Percentiles rank a stretch among this genome's conserved stretches.
Evolutionary conservation across 129 eudicot species (phyloP).

Genomic region (Apium graveolens): DNA sequence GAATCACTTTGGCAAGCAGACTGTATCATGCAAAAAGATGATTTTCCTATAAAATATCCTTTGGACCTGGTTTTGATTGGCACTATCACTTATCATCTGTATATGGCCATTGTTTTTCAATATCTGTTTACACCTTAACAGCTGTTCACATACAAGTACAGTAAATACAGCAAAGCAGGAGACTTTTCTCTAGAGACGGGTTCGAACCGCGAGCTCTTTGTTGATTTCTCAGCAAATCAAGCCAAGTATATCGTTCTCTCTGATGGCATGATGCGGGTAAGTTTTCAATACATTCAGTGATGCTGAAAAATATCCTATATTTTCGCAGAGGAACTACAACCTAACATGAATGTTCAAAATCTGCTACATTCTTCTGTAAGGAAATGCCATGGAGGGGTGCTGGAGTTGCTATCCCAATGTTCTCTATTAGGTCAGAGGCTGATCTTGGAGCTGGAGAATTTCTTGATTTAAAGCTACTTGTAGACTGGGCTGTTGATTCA

Average conservation of each 20-base stretch:
- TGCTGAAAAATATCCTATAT: background rate
- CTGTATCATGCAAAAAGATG: constrained; percentile 50
- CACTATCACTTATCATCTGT: background rate
- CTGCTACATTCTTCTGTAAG: constrained; percentile 27
- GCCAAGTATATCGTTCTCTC: constrained; percentile 68
- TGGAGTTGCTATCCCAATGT: constrained; percentile 96
- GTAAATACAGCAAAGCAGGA: constrained; percentile 53
- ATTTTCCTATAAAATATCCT: constrained; percentile 92
- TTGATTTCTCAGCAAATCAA: constrained; percentile 50
- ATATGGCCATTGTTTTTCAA: constrained; percentile 13
- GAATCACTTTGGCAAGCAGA: constrained; percentile 86
- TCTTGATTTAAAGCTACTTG: constrained; percentile 90
- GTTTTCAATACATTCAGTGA: constrained; percentile 11
- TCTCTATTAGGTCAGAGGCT: constrained; percentile 84
- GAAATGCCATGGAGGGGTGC: constrained; percentile 99
- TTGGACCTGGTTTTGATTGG: background rate
- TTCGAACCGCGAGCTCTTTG: constrained; percentile 58
- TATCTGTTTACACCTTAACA: constrained; percentile 37
- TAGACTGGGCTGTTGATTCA: constrained; percentile 87
- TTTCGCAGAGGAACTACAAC: constrained; percentile 1
- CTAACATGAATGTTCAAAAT: constrained; percentile 2
- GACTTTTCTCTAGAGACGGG: constrained; percentile 60
- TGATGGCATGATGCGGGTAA: constrained; percentile 95
- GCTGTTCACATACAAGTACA: constrained; percentile 58
- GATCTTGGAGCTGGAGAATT: constrained; percentile 97